Percentiles rank a stretch among this genome's conserved stretches.
These are phyloP conservation scores for Cystoderma amianthinum DNA, from an alignment of 768 basidiomycete species.

Conservation along the genomic window DNA sequence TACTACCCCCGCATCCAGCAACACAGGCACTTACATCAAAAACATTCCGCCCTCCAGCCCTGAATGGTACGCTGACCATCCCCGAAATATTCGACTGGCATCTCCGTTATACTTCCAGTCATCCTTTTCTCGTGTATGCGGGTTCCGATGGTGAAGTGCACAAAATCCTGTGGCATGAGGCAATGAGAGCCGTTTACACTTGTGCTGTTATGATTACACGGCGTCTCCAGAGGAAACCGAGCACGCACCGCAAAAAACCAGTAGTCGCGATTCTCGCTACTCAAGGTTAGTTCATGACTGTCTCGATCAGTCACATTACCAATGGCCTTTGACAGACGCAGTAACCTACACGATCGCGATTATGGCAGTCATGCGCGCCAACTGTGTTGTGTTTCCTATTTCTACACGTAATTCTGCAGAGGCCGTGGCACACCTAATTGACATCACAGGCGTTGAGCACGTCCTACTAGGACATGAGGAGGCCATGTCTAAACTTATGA, in stretches of 20 bases:
- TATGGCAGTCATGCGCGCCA: slow-evolving; percentile 15
- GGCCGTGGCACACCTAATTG: slow-evolving; percentile 26
- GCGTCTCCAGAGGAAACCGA: neutral
- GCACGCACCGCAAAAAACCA: slow-evolving; percentile 5
- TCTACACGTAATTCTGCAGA: slow-evolving; percentile 14
- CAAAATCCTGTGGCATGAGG: slow-evolving; percentile 16
- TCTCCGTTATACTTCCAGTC: slow-evolving; percentile 12
- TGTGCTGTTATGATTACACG: slow-evolving; percentile 12
- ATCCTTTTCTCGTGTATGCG: slow-evolving; percentile 19
- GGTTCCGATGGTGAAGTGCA: slow-evolving; percentile 8
- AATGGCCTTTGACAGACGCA: slow-evolving; percentile 22
- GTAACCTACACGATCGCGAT: slow-evolving; percentile 19
- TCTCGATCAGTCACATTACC: neutral
- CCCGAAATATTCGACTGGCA: slow-evolving; percentile 27
- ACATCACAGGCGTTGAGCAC: slow-evolving; percentile 11
- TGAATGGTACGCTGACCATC: slow-evolving; percentile 20
- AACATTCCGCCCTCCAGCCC: slow-evolving; percentile 17
- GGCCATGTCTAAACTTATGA: slow-evolving; percentile 10
- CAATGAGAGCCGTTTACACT: slow-evolving; percentile 15
- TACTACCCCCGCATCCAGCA: no score
- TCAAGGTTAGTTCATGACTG: slow-evolving; percentile 14
- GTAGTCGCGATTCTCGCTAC: slow-evolving; percentile 19
- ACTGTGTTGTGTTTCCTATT: slow-evolving; percentile 13
- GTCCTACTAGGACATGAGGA: slow-evolving; percentile 15
- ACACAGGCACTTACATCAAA: neutral